Evolutionary conservation across 768 basidiomycete species (phyloP).

Genomic region (Collybia sp.): DNA sequence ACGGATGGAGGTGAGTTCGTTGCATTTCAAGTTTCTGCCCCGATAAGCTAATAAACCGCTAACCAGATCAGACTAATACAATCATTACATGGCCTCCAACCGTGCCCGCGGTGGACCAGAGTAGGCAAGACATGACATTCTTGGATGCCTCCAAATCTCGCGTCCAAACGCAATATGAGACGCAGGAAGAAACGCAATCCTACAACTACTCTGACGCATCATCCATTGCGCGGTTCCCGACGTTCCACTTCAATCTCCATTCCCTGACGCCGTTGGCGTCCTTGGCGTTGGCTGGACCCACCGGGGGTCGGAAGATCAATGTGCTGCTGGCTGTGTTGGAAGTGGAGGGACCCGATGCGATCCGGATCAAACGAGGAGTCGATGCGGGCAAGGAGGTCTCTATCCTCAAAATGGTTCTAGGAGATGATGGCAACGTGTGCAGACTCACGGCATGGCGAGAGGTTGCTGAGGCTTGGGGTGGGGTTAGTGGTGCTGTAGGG

Average conservation of each 20-base stretch:
- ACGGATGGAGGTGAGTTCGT: conserved; percentile 10
- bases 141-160: conserved; percentile 19
- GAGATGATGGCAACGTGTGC: conserved; percentile 67
- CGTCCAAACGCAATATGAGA: conserved; percentile 21
- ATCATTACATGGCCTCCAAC: conserved; percentile 60
- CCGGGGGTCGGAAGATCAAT: conserved; percentile 45
- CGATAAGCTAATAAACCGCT: neutral
- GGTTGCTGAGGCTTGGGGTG: conserved; percentile 69
- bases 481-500: conserved; percentile 29
- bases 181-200: conserved; percentile 35
- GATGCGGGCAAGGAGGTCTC: conserved; percentile 70
- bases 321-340: conserved; percentile 67
- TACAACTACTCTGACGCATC: conserved; percentile 59
- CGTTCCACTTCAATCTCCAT: conserved; percentile 70
- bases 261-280: conserved; percentile 47
- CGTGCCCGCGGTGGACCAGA: conserved; percentile 11
- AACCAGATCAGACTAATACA: conserved; percentile 39
- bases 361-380: conserved; percentile 61
- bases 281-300: conserved; percentile 20
- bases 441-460: conserved; percentile 81
- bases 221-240: conserved; percentile 70
- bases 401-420: conserved; percentile 65
- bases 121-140: conserved; percentile 20
- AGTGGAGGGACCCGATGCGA: conserved; percentile 69
- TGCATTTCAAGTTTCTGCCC: neutral